Conservation (phyloP, 768 basidiomycete species). For the Pulveroboletus sp. region DNA sequence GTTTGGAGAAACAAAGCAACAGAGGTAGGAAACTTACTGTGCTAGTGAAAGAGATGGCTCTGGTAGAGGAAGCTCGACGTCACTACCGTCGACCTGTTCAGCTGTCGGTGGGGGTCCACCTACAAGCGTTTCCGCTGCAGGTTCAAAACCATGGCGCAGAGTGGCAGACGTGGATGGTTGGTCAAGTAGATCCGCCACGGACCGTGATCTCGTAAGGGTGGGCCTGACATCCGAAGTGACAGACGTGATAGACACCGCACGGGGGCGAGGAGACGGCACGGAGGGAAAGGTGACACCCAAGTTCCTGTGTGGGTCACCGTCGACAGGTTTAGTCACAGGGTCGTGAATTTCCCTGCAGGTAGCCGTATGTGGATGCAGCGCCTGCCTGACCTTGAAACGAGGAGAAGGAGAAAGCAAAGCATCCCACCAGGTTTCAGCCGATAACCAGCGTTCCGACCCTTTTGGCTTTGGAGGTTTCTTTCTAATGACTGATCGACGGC, state of each 20-base stretch:
- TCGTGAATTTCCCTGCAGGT: constrained; percentile 39
- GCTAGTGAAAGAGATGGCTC: constrained; percentile 56
- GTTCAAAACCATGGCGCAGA: constrained; percentile 10
- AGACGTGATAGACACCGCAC: constrained; percentile 12
- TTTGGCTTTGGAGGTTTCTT: constrained; percentile 31
- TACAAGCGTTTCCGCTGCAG: constrained; percentile 15
- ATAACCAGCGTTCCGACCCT: constrained; percentile 60
- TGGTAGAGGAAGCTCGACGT: constrained; percentile 54
- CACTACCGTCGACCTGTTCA: background rate
- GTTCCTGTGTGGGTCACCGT: constrained; percentile 1
- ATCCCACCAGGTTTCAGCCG: constrained; percentile 79
- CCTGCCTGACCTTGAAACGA: constrained; percentile 51
- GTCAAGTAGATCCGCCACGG: constrained; percentile 16
- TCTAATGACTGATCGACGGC: constrained; percentile 12
- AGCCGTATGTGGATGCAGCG: constrained; percentile 11
- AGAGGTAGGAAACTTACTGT: constrained; percentile 30
- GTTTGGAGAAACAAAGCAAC: background rate
- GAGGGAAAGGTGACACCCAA: constrained; percentile 9
- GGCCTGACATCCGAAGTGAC: background rate
- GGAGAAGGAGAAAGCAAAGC: constrained; percentile 74
- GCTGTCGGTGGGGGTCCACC: constrained; percentile 10
- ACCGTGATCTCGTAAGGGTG: constrained; percentile 19
- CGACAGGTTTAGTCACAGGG: constrained; percentile 45
- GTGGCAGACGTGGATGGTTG: constrained; percentile 5
- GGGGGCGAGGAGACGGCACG: constrained; percentile 17